Base-by-base conservation (phyloP, 2,329 filamentous ascomycete species). In the Hypoxylon sp. region DNA sequence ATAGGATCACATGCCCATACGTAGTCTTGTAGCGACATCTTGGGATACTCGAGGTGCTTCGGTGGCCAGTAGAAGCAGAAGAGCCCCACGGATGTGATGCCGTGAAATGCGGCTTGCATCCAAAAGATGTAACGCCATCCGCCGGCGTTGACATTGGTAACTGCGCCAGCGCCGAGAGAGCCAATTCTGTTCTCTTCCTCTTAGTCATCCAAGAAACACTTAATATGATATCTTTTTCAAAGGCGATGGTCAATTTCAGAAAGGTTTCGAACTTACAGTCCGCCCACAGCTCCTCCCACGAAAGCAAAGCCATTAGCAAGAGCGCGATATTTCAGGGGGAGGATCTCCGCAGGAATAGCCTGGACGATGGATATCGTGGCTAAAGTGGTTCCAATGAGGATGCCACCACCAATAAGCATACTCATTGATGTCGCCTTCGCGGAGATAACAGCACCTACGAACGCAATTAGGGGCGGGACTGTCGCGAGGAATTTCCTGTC, bases 71-170 rank as follows among this genome's bases (percentile, higher is more conserved):
- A 83, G 74, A 85, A 82, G 26, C 81, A 68, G 35, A 87, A 73
- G 33, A 88, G 75, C 3, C 85, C 85, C 0, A 85, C 37, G 1
- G 81, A 80, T 0, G 84, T 86, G 13, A 81, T 76, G 8, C 81
- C 80, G 67, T 87, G 85, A 65, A 88, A 83, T 5, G 80, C 85
- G 1, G 86, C 85, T 75, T 88, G 86, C 13, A 88, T 86, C 86
- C 86, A 88, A 73, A 87, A 88, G 70, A 88, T 88, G 70, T 83
- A 82, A 1, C 86, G 80, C 86, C 86, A 88, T 19, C 86, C 86
- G 0, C 75, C 78, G 0, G 80, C 68, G 56, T 79, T 78, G 11
- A 81, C 74, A 64, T 86, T 85, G 0, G 86, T 87, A 2, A 87
- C 82, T 6, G 81, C 85, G 2, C 86, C 86, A 5, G 85, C 84